Evolutionary conservation across 225 moss, liverwort and hornwort genomes (phyloP).

Genomic region (Pseudoscleropodium purum): DNA sequence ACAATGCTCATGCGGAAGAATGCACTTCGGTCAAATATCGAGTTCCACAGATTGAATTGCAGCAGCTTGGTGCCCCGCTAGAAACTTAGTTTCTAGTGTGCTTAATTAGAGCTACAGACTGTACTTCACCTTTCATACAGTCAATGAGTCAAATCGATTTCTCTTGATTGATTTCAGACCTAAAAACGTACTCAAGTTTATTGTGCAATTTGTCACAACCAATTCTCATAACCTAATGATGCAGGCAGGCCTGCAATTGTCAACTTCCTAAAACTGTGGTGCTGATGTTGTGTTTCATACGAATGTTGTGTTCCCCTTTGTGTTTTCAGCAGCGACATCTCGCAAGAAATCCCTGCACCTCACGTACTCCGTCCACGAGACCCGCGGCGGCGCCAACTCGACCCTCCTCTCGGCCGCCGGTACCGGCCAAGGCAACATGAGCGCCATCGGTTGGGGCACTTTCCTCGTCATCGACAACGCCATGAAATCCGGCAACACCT

Average conservation of each 20-base stretch:
- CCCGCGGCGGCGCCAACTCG: neutral
- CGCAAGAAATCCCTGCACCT: neutral
- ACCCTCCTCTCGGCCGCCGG: neutral
- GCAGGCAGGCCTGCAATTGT: neutral
- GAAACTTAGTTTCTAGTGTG: neutral
- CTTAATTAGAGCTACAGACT: neutral
- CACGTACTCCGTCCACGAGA: constrained; percentile 8
- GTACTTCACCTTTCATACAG: neutral
- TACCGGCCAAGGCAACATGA: neutral
- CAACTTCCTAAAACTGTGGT: neutral
- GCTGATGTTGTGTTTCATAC: neutral
- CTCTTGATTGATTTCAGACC: neutral
- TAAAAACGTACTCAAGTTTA: too few species aligned
- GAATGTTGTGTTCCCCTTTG: neutral
- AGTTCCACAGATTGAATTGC: neutral
- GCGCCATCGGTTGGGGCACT: neutral
- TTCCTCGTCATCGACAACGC: neutral
- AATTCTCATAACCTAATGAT: neutral
- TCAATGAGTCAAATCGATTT: neutral
- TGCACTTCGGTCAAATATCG: neutral
- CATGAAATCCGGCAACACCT: neutral
- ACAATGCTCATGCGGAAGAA: neutral
- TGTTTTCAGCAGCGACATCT: neutral
- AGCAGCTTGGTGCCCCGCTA: neutral
- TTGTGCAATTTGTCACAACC: neutral